phyloP scores from a whole-genome alignment of 2,329 filamentous ascomycete species.

The Colletotrichum australisinense region DNA sequence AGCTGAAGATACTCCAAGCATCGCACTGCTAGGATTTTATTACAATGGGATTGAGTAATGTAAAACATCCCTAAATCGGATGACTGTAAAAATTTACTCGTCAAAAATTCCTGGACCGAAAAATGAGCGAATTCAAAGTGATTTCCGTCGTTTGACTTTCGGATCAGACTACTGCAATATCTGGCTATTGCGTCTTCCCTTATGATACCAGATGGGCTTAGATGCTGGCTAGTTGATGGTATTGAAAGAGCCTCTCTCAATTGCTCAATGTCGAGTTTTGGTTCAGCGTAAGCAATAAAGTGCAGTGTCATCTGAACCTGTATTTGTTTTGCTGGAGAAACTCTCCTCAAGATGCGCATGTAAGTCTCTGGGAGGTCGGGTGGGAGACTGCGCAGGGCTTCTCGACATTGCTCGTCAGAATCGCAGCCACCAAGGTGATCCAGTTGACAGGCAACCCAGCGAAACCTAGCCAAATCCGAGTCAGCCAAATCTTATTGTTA shows the following conservation, averaged over 20 bases:
- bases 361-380: neutral
- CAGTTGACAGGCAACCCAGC: conserved; percentile 24
- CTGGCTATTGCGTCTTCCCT: neutral
- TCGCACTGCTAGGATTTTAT: neutral
- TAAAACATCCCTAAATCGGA: neutral
- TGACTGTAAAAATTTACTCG: neutral
- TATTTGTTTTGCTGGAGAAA: neutral
- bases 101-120: conserved; percentile 1
- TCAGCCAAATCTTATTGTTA: neutral
- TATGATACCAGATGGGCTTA: neutral
- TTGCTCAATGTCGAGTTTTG: rapidly evolving
- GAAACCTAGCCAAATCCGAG: neutral
- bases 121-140: conserved; percentile 12
- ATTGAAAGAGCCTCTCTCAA: neutral
- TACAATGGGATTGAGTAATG: neutral
- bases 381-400: neutral
- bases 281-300: neutral
- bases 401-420: neutral
- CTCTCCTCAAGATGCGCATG: neutral
- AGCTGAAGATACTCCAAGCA: neutral
- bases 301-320: neutral
- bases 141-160: neutral
- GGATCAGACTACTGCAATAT: neutral
- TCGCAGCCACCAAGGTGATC: neutral
- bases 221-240: neutral